Conservation (phyloP, 2,329 filamentous ascomycete species). For the Davidsoniella neocaledoniae region DNA sequence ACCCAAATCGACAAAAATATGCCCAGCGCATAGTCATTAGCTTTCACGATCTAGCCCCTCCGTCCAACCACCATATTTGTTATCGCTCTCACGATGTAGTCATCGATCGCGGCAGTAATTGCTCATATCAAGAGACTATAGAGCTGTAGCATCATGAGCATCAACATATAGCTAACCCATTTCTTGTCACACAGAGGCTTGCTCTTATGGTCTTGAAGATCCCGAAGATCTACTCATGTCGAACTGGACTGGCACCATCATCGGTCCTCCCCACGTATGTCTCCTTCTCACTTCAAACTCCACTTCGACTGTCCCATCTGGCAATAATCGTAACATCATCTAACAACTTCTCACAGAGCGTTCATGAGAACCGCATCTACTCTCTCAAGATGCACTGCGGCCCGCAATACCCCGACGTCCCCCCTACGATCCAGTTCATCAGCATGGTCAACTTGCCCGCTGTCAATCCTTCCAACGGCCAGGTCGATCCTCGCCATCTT, state of each 20-base stretch:
- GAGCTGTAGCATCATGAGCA: too few relatives aligned
- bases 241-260: conserved; percentile 96
- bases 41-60: too few relatives aligned
- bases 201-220: conserved; percentile 90
- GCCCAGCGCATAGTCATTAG: too few relatives aligned
- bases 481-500: conserved; percentile 71
- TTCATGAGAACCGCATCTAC: conserved; percentile 98
- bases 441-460: conserved; percentile 95
- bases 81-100: too few relatives aligned
- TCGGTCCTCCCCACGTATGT: conserved; percentile 86
- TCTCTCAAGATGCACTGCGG: conserved; percentile 95
- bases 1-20: too few relatives aligned
- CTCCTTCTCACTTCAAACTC: background rate
- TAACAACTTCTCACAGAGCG: conserved; percentile 41
- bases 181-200: conserved; percentile 51
- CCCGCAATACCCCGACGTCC: conserved; percentile 70
- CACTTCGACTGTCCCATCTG: background rate
- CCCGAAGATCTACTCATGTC: conserved; percentile 92
- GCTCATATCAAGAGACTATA: too few relatives aligned
- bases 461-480: conserved; percentile 62
- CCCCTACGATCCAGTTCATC: conserved; percentile 80
- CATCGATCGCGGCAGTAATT: too few relatives aligned
- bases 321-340: background rate
- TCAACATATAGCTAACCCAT: background rate
- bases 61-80: too few relatives aligned